phyloP scores from a whole-genome alignment of 176 grass and related monocot genomes.

The Carex myosuroides region DNA sequence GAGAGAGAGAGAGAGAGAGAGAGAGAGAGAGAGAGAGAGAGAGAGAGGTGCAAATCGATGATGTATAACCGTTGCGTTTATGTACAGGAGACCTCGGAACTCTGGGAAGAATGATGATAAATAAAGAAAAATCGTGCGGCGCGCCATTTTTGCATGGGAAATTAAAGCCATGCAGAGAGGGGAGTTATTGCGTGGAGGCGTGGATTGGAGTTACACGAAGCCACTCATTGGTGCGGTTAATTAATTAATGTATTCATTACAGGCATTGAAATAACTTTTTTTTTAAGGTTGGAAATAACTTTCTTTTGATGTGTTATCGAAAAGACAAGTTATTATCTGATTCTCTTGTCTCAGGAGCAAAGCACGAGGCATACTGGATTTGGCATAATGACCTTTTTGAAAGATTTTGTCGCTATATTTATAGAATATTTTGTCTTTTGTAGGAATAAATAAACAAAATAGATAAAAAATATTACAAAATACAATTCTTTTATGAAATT shows the following conservation, averaged over 20 bases:
- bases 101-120: neutral
- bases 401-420: neutral
- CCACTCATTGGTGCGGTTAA: conserved; percentile 18
- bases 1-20: too few species aligned
- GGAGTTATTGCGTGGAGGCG: conserved; percentile 14
- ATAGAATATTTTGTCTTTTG: neutral
- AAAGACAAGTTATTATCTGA: neutral
- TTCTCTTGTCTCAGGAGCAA: neutral
- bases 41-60: neutral
- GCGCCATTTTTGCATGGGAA: conserved; percentile 29
- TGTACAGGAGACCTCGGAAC: neutral
- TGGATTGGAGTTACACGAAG: conserved; percentile 17
- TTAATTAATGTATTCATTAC: neutral
- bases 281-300: neutral
- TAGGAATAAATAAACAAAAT: neutral
- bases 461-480: too few species aligned
- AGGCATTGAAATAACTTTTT: neutral
- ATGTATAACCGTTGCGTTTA: neutral
- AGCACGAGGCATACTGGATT: neutral
- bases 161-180: conserved; percentile 17
- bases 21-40: neutral
- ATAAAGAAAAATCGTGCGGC: conserved; percentile 2
- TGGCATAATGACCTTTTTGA: neutral
- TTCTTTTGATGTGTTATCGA: neutral
- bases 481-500: too few species aligned